A percentile compares a stretch with the other conserved stretches of the same genome.
phyloP scores from a whole-genome alignment of 108 stramenopile genomes.

The Nitzschia sp. region DNA sequence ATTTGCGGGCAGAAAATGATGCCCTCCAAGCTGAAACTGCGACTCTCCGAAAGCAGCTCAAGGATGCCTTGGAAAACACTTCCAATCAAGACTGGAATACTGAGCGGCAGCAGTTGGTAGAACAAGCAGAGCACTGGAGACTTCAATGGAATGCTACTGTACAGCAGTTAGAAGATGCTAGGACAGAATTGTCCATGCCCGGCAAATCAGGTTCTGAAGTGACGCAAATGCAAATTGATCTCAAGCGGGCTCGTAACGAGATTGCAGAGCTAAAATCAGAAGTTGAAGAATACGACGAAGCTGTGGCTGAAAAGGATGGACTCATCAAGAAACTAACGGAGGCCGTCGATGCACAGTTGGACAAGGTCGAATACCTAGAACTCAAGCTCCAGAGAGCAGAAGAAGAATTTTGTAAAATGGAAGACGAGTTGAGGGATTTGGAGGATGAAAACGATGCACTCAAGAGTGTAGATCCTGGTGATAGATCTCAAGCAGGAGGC shows the following conservation, averaged over 20 bases:
- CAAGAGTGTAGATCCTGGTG: not conserved
- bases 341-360: constrained; percentile 44
- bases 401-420: constrained; percentile 45
- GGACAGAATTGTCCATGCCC: not conserved
- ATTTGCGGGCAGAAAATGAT: constrained; percentile 27
- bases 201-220: not conserved
- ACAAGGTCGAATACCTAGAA: constrained; percentile 43
- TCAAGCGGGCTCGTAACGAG: constrained; percentile 32
- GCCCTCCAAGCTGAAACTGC: constrained; percentile 26
- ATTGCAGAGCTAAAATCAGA: constrained; percentile 34
- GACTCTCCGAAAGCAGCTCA: constrained; percentile 25
- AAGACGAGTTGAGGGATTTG: constrained; percentile 54
- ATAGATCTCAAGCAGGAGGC: not conserved
- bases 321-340: constrained; percentile 46
- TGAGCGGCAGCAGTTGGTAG: not conserved
- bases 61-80: not conserved
- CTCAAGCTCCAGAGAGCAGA: constrained; percentile 40
- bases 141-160: not conserved
- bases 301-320: constrained; percentile 44
- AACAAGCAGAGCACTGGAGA: not conserved
- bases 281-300: constrained; percentile 51
- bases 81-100: not conserved
- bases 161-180: not conserved
- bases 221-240: constrained; percentile 12
- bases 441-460: constrained; percentile 30